phyloP scores from a whole-genome alignment of 305 asterid genomes.

The Solanum hybrid region DNA sequence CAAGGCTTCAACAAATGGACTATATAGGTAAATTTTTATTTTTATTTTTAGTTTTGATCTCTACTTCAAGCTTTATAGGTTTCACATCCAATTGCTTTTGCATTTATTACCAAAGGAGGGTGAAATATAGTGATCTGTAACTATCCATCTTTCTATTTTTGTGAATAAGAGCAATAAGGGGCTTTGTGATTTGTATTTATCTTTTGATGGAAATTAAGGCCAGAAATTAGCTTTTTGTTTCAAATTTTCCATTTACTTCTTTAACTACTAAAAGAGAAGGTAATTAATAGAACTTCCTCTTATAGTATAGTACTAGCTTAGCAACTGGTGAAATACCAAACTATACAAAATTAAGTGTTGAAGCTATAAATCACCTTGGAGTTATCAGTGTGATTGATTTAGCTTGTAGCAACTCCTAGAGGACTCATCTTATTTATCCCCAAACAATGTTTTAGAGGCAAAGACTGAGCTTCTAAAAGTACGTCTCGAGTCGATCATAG shows the following conservation, averaged over 20 bases:
- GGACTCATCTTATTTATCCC: not conserved
- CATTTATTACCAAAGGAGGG: not conserved
- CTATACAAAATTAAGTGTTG: not conserved
- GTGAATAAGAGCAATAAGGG: not conserved
- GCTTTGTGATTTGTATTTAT: not conserved
- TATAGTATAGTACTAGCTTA: not conserved
- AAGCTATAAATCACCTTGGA: not conserved
- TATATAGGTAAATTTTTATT: conserved; percentile 36
- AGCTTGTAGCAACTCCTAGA: not conserved
- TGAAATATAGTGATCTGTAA: not conserved
- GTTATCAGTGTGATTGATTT: not conserved
- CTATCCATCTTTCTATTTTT: not conserved
- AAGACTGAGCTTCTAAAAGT: not conserved
- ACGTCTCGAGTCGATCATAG: not conserved
- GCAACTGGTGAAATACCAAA: not conserved
- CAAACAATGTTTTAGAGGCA: not conserved
- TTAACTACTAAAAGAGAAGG: not conserved
- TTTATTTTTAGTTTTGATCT: not conserved
- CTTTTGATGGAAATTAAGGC: not conserved
- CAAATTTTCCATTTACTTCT: not conserved
- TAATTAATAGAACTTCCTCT: not conserved
- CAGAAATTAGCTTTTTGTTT: not conserved
- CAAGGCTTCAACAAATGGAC: conserved; percentile 36
- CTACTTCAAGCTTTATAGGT: not conserved
- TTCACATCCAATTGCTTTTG: not conserved